phyloP scores from a whole-genome alignment of 2,329 filamentous ascomycete species.

The Penicillium sclerotiorum region DNA sequence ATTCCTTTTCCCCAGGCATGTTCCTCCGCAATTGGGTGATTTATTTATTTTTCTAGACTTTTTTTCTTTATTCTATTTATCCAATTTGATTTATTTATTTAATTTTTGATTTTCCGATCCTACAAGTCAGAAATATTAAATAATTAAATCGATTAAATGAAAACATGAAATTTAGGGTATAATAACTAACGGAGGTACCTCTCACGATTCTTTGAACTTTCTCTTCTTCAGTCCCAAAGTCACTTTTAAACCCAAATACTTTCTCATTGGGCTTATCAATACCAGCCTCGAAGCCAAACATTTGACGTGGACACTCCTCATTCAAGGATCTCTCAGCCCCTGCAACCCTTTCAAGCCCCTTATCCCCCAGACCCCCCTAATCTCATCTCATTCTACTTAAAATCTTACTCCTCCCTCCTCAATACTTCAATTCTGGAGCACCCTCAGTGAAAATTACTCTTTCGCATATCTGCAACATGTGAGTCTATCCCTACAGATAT shows the following conservation, averaged over 20 bases:
- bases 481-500: slow-evolving; percentile 6
- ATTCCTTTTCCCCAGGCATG: slow-evolving; percentile 19
- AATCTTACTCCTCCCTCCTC: neutral
- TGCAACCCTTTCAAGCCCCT: slow-evolving; percentile 1
- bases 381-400: neutral
- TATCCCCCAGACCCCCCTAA: neutral
- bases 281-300: neutral
- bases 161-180: too few relatives aligned
- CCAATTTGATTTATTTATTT: neutral
- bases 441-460: neutral
- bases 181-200: too few relatives aligned
- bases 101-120: neutral
- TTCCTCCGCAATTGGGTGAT: slow-evolving; percentile 19
- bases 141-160: too few relatives aligned
- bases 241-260: neutral
- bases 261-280: neutral
- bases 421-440: neutral
- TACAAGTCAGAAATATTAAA: too few relatives aligned
- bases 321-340: neutral
- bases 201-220: neutral
- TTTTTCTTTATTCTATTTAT: neutral
- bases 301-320: slow-evolving; percentile 1
- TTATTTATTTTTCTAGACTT: slow-evolving; percentile 8
- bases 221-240: neutral
- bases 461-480: slow-evolving; percentile 8